Percentiles rank a stretch among this genome's conserved stretches.
These are phyloP conservation scores for Fusarium dlaminii DNA, from an alignment of 2,329 filamentous ascomycete genomes.

Conservation along the genomic window DNA sequence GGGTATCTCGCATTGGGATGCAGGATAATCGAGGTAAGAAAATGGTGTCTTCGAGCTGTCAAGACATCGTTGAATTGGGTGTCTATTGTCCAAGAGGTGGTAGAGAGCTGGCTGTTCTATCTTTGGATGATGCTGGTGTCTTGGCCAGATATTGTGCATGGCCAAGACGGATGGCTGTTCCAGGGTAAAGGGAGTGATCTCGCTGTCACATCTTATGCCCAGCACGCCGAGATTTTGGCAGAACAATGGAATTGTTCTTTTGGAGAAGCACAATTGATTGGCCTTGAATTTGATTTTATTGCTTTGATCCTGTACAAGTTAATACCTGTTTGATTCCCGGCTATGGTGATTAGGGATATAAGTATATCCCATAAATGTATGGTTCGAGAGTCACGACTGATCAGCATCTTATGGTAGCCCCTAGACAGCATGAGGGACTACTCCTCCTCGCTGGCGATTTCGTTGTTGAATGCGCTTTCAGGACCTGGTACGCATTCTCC, in stretches of 20 bases:
- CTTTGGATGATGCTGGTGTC: not conserved
- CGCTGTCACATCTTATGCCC: not conserved
- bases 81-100: not conserved
- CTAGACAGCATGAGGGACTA: not conserved
- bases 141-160: slow-evolving; percentile 1
- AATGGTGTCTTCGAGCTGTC: not conserved
- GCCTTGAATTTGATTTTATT: not conserved
- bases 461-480: too few species aligned
- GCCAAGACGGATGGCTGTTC: not conserved
- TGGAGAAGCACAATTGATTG: not conserved
- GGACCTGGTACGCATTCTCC: not conserved
- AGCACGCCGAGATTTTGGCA: not conserved
- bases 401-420: not conserved
- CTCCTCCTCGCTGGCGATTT: not conserved
- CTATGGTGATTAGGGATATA: not conserved
- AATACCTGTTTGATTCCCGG: rapidly evolving
- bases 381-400: too few species aligned
- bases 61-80: not conserved
- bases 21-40: too few species aligned
- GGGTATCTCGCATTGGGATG: not conserved
- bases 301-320: not conserved
- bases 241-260: not conserved
- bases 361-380: not conserved
- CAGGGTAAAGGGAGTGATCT: not conserved
- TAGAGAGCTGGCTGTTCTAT: not conserved